Evolutionary conservation across 2,329 filamentous ascomycete genomes (phyloP).

Genomic region (Tolypocladium sp.): DNA sequence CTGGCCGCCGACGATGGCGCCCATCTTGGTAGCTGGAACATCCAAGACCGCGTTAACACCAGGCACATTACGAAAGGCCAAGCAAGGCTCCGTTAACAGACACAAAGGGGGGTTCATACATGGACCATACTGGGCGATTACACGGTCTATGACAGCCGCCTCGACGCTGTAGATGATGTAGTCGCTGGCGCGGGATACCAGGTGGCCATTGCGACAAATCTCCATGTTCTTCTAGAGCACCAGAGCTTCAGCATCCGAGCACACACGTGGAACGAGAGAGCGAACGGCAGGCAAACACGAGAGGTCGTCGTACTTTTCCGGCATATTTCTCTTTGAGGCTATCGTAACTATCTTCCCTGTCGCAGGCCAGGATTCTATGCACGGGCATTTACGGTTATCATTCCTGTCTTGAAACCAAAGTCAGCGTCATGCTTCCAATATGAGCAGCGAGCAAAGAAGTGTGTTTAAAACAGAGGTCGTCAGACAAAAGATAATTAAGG

Average conservation of each 20-base stretch:
- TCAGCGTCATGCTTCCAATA: neutral
- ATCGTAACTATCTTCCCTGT: conserved; percentile 82
- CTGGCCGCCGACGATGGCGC: conserved; percentile 92
- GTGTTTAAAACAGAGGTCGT: conserved; percentile 22
- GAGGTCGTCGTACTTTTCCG: conserved; percentile 60
- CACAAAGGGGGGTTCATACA: conserved; percentile 46
- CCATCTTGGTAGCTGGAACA: conserved; percentile 74
- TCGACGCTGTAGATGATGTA: conserved; percentile 99
- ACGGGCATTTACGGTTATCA: conserved; percentile 12
- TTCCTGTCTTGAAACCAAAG: conserved; percentile 6
- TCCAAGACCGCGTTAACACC: neutral
- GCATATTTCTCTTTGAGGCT: conserved; percentile 71
- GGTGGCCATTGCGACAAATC: conserved; percentile 88
- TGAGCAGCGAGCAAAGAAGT: neutral
- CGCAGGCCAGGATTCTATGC: conserved; percentile 84
- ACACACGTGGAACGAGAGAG: conserved; percentile 10
- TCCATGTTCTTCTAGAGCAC: conserved; percentile 60
- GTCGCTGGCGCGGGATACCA: conserved; percentile 92
- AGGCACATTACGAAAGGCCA: neutral
- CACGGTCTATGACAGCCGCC: conserved; percentile 77
- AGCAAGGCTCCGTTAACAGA: neutral
- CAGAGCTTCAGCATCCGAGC: conserved; percentile 38
- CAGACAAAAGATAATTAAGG: conserved; percentile 82
- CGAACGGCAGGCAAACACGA: conserved; percentile 1
- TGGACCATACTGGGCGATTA: conserved; percentile 83